Percentiles rank a stretch among this genome's conserved stretches.
Evolutionary conservation across 768 basidiomycete genomes (phyloP).

Genomic region (Fistulinella prunicolor): DNA sequence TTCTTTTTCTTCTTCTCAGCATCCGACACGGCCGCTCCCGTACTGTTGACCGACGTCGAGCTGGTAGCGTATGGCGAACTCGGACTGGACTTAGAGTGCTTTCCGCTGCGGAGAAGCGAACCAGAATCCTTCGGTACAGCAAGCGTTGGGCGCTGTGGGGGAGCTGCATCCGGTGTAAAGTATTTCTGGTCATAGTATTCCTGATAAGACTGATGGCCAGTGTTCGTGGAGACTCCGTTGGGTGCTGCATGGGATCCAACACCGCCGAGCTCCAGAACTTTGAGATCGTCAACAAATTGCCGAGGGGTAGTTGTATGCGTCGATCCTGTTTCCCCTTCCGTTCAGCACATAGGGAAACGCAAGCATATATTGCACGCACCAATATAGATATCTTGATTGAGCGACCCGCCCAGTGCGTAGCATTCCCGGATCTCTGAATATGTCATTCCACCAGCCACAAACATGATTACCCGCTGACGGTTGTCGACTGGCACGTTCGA

Average conservation of each 20-base stretch:
- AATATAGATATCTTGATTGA: conserved; percentile 89
- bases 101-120: conserved; percentile 17
- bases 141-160: conserved; percentile 27
- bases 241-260: conserved; percentile 72
- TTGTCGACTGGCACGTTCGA: conserved; percentile 49
- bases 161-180: conserved; percentile 40
- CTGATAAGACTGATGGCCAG: conserved; percentile 55
- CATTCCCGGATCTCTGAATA: conserved; percentile 92
- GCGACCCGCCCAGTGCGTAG: conserved; percentile 68
- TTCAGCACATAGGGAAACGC: conserved; percentile 27
- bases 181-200: conserved; percentile 81
- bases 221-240: conserved; percentile 59
- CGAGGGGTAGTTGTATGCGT: conserved; percentile 85
- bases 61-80: conserved; percentile 54
- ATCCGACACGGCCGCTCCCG: conserved; percentile 35
- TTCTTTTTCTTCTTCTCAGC: conserved; percentile 78
- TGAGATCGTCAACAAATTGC: conserved; percentile 82
- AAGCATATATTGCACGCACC: conserved; percentile 57
- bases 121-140: conserved; percentile 27
- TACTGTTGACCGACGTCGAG: conserved; percentile 42
- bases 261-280: conserved; percentile 83
- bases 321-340: conserved; percentile 56
- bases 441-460: conserved; percentile 93
- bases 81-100: conserved; percentile 36
- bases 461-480: conserved; percentile 79